phyloP scores from a whole-genome alignment of 148 eudicot species.

The Nepenthes mirabilis region DNA sequence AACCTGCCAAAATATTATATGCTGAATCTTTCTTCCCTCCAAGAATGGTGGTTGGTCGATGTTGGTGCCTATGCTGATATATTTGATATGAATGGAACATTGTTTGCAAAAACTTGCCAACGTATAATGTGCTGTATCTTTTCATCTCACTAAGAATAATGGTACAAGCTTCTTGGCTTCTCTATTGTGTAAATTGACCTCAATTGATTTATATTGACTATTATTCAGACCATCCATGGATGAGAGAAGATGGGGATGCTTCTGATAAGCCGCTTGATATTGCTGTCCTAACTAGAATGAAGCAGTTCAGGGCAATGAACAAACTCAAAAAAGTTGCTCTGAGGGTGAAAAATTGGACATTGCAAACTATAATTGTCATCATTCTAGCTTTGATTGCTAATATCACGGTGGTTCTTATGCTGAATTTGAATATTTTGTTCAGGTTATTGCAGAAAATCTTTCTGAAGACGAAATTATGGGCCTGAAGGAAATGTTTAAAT shows the following conservation, averaged over 20 bases:
- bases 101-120: too few relatives aligned
- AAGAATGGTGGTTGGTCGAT: too few relatives aligned
- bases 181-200: not conserved
- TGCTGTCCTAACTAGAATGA: constrained; percentile 91
- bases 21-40: too few relatives aligned
- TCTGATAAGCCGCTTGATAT: constrained; percentile 93
- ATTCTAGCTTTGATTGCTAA: not conserved
- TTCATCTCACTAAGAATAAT: not conserved
- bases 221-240: constrained; percentile 89
- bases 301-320: constrained; percentile 99
- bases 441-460: constrained; percentile 96
- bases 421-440: constrained; percentile 8
- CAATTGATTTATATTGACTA: constrained; percentile 4
- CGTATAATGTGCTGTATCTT: not conserved
- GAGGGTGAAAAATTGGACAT: constrained; percentile 37
- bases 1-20: too few relatives aligned
- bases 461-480: constrained; percentile 97
- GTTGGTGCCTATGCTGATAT: too few relatives aligned
- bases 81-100: too few relatives aligned
- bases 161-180: not conserved
- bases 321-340: constrained; percentile 94
- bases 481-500: constrained; percentile 90
- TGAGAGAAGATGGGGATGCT: constrained; percentile 97
- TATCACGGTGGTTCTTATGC: not conserved
- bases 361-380: not conserved